Conservation (phyloP, 768 basidiomycete species). For the Phylloporus arenicola region DNA sequence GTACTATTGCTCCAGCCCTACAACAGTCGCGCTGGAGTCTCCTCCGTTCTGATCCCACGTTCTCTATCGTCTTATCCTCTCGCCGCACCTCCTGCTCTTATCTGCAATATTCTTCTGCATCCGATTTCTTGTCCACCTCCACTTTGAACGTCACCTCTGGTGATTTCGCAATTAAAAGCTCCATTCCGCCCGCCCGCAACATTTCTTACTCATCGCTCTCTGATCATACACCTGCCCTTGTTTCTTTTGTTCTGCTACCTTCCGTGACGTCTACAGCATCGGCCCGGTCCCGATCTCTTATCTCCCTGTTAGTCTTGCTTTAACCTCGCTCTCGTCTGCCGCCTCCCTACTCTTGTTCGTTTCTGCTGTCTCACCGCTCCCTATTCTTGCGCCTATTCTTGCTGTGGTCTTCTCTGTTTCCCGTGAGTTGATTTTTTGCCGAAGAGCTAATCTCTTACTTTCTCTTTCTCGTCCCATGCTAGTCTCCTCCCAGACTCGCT, state of each 20-base stretch:
- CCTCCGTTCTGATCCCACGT: not conserved
- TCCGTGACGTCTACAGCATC: not conserved
- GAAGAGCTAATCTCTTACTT: too few relatives aligned
- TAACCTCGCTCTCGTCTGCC: not conserved
- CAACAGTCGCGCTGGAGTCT: too few relatives aligned
- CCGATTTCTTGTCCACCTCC: not conserved
- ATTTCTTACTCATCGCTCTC: too few relatives aligned
- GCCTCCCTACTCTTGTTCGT: not conserved
- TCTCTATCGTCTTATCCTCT: not conserved
- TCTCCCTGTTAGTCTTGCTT: not conserved
- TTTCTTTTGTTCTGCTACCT: not conserved
- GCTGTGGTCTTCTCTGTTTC: not conserved
- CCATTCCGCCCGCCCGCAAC: not conserved
- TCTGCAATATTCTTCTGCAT: not conserved
- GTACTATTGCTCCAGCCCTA: too few relatives aligned
- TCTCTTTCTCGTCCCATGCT: too few relatives aligned
- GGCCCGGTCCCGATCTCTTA: not conserved
- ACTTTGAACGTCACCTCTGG: not conserved
- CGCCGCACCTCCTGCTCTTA: not conserved
- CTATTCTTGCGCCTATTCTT: not conserved
- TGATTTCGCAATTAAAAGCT: not conserved
- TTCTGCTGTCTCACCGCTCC: not conserved
- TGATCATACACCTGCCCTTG: not conserved
- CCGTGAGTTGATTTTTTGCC: not conserved
- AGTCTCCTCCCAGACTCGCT: too few relatives aligned